Percentiles rank a stretch among this genome's conserved stretches.
Evolutionary conservation across 345 rosid genomes (phyloP).

Genomic region (Salix purpurea): DNA sequence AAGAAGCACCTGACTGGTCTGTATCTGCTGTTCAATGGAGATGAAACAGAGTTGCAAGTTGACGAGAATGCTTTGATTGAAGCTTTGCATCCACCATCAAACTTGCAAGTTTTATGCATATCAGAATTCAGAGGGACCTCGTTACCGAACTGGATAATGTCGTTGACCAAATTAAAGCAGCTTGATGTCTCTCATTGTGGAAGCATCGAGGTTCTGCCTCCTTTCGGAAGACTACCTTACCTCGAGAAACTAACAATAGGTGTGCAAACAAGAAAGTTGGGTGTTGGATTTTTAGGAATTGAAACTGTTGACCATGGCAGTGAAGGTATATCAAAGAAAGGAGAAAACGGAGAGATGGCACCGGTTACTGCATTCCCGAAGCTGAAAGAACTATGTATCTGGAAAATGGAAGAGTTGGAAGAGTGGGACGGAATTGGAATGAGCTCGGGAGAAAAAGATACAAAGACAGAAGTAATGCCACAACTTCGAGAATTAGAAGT

Average conservation of each 20-base stretch:
- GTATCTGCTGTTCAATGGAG: neutral
- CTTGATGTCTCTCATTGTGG: neutral
- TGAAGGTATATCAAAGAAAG: too few species aligned
- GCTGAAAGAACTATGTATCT: constrained; percentile 4
- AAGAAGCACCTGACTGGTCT: neutral
- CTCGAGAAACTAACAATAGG: constrained; percentile 16
- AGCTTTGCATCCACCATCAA: neutral
- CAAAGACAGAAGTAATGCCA: neutral
- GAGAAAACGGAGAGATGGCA: neutral
- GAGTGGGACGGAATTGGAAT: constrained; percentile 1
- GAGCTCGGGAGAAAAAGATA: neutral
- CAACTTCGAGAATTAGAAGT: neutral
- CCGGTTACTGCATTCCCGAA: constrained; percentile 6
- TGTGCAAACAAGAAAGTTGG: neutral
- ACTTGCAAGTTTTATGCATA: neutral
- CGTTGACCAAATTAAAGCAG: neutral
- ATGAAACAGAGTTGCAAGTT: neutral
- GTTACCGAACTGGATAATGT: constrained; percentile 5
- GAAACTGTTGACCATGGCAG: too few species aligned
- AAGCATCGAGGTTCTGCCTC: neutral
- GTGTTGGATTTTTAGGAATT: constrained; percentile 12
- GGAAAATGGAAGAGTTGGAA: neutral
- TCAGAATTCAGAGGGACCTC: neutral
- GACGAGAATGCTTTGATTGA: neutral
- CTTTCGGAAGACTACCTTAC: constrained; percentile 12